These are phyloP conservation scores for Leccinum proliferum DNA, from an alignment of 1,284 basidiomycete genomes.

Conservation along the genomic window DNA sequence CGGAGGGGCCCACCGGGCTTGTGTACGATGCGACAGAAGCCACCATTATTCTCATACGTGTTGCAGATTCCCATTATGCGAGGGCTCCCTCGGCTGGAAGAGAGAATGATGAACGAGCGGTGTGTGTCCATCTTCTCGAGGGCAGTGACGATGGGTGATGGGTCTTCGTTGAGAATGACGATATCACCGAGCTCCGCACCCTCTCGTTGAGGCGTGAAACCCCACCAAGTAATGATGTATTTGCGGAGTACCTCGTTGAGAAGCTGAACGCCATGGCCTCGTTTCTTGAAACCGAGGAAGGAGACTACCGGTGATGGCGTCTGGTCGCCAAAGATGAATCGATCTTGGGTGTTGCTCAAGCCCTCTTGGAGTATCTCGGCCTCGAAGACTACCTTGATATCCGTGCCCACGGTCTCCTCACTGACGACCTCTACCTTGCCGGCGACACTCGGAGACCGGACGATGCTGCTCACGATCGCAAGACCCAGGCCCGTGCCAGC, in stretches of 20 bases:
- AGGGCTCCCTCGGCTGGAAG: constrained; percentile 63
- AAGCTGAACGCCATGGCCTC: constrained; percentile 66
- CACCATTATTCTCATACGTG: constrained; percentile 77
- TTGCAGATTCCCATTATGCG: constrained; percentile 57
- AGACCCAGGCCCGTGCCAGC: constrained; percentile 95
- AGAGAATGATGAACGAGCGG: constrained; percentile 71
- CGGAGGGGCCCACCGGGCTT: constrained; percentile 87
- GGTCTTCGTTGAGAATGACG: constrained; percentile 80
- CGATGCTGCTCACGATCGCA: constrained; percentile 93
- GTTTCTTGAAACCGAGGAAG: constrained; percentile 68
- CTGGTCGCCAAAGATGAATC: constrained; percentile 43
- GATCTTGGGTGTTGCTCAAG: constrained; percentile 35
- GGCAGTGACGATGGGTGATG: constrained; percentile 51
- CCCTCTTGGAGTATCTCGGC: constrained; percentile 58
- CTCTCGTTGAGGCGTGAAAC: constrained; percentile 51
- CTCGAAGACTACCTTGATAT: constrained; percentile 85
- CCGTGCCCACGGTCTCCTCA: constrained; percentile 87
- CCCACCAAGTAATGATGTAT: constrained; percentile 78
- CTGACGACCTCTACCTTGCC: constrained; percentile 90
- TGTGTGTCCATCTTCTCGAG: constrained; percentile 51
- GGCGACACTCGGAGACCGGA: constrained; percentile 79
- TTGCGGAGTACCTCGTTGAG: constrained; percentile 56
- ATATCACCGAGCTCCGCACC: constrained; percentile 61
- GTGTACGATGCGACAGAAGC: constrained; percentile 81
- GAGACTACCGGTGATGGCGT: constrained; percentile 52